A percentile compares a stretch with the other conserved stretches of the same genome.
phyloP scores from a whole-genome alignment of 2,329 filamentous ascomycete genomes.

The Helotiales sp. region DNA sequence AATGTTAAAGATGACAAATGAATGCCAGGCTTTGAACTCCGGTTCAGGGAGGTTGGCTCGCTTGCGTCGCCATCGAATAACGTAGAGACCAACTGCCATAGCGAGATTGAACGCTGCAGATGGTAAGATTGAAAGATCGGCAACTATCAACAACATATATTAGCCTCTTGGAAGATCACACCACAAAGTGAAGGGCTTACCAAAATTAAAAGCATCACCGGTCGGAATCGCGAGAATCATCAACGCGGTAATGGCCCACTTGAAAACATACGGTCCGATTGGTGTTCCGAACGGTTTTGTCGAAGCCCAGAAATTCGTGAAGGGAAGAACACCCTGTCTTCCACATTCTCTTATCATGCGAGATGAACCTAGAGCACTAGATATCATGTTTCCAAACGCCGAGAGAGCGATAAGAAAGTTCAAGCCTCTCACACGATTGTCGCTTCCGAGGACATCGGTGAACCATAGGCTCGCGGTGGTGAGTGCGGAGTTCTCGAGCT shows the following conservation, averaged over 20 bases:
- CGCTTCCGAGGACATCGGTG: slow-evolving; percentile 49
- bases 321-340: slow-evolving; percentile 61
- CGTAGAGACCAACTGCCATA: slow-evolving; percentile 56
- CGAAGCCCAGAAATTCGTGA: slow-evolving; percentile 60
- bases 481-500: slow-evolving; percentile 51
- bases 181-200: slow-evolving; percentile 33
- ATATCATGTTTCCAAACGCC: slow-evolving; percentile 49
- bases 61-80: slow-evolving; percentile 56
- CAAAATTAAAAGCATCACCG: slow-evolving; percentile 65
- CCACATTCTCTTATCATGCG: slow-evolving; percentile 60
- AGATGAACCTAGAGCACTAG: slow-evolving; percentile 52
- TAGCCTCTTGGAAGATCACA: background rate
- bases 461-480: slow-evolving; percentile 45
- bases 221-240: slow-evolving; percentile 62
- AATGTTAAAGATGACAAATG: slow-evolving; percentile 58
- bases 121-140: slow-evolving; percentile 60
- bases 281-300: slow-evolving; percentile 65
- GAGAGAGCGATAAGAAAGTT: slow-evolving; percentile 47
- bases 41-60: slow-evolving; percentile 48
- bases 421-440: slow-evolving; percentile 45
- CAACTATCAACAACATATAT: slow-evolving; percentile 40
- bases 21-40: slow-evolving; percentile 60
- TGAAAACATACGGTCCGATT: slow-evolving; percentile 56
- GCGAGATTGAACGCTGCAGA: slow-evolving; percentile 56
- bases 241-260: slow-evolving; percentile 56